These are phyloP conservation scores for Arthrobotrys pseudoclavata DNA, from an alignment of 2,329 filamentous ascomycete species.

Conservation along the genomic window DNA sequence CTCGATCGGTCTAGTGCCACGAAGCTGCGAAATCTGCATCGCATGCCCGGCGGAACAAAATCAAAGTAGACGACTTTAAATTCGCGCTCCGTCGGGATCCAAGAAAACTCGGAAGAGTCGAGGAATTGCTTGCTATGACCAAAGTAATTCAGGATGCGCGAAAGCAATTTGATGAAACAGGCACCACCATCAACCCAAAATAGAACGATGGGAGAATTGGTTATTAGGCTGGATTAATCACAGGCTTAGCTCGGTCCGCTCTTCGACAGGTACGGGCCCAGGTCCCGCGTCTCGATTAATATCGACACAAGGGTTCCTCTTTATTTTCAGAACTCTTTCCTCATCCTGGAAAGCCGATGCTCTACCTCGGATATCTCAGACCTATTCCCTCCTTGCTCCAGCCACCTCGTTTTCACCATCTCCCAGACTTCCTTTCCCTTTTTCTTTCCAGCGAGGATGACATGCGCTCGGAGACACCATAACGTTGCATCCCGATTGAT, in stretches of 20 bases:
- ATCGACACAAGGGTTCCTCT: not conserved
- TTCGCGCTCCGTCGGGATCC: slow-evolving; percentile 91
- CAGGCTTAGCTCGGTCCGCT: not conserved
- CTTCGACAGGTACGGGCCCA: not conserved
- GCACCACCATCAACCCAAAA: slow-evolving; percentile 51
- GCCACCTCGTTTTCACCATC: slow-evolving; percentile 53
- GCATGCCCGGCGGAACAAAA: slow-evolving; percentile 90
- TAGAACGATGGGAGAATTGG: not conserved
- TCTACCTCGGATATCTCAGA: slow-evolving; percentile 45
- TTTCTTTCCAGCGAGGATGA: slow-evolving; percentile 64
- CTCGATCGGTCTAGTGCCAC: slow-evolving; percentile 62
- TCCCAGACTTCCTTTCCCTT: slow-evolving; percentile 57
- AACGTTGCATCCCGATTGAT: slow-evolving; percentile 48
- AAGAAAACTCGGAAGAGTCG: slow-evolving; percentile 86
- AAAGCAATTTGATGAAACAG: slow-evolving; percentile 76
- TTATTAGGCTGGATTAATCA: not conserved
- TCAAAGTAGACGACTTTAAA: slow-evolving; percentile 98
- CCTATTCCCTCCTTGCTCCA: slow-evolving; percentile 44
- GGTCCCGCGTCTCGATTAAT: too few species aligned
- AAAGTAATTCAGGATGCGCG: slow-evolving; percentile 85
- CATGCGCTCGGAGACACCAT: slow-evolving; percentile 61
- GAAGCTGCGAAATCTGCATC: slow-evolving; percentile 87
- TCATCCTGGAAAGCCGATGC: slow-evolving; percentile 46
- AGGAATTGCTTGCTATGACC: slow-evolving; percentile 90
- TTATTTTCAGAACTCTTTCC: slow-evolving; percentile 9